A percentile compares a stretch with the other conserved stretches of the same genome.
These are phyloP conservation scores for Cutaneotrichosporon sp. DNA, from an alignment of 1,284 basidiomycete species.

Conservation along the genomic window DNA sequence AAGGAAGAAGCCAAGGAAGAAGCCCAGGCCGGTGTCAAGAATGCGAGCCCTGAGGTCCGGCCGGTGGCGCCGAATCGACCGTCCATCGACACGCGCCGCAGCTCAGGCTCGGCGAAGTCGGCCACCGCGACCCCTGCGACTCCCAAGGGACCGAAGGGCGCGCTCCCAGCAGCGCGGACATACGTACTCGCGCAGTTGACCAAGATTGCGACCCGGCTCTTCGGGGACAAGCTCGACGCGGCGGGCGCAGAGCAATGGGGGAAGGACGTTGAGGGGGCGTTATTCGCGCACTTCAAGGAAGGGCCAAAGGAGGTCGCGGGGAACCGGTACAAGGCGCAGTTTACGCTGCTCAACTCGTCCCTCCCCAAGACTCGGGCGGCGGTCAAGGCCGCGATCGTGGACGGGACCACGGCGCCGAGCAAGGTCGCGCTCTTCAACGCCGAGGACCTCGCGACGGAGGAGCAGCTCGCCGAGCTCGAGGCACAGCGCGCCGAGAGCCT, in stretches of 20 bases:
- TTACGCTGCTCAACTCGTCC: slow-evolving; percentile 40
- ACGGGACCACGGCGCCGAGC: slow-evolving; percentile 24
- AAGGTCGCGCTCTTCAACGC: slow-evolving; percentile 40
- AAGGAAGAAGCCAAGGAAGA: no score
- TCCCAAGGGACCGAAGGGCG: not conserved
- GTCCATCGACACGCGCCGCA: slow-evolving; percentile 3
- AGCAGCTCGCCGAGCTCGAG: slow-evolving; percentile 40
- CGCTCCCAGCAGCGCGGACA: slow-evolving; percentile 37
- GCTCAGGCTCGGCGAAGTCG: not conserved
- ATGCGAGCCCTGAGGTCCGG: not conserved
- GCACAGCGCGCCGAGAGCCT: slow-evolving; percentile 35
- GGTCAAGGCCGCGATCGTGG: slow-evolving; percentile 29
- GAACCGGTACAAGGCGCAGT: slow-evolving; percentile 46
- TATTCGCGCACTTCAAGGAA: slow-evolving; percentile 44
- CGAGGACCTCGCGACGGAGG: slow-evolving; percentile 41
- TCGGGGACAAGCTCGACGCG: slow-evolving; percentile 28
- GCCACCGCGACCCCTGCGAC: no score
- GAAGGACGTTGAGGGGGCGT: slow-evolving; percentile 33
- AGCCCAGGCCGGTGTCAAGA: no score
- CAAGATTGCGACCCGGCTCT: slow-evolving; percentile 29
- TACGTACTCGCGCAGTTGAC: slow-evolving; percentile 41
- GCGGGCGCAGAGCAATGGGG: slow-evolving; percentile 29
- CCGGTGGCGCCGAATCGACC: not conserved
- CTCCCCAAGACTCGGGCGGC: slow-evolving; percentile 34
- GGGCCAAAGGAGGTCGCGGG: slow-evolving; percentile 43